phyloP scores from a whole-genome alignment of 352 stramenopile genomes.

The Plasmopara muralis region DNA sequence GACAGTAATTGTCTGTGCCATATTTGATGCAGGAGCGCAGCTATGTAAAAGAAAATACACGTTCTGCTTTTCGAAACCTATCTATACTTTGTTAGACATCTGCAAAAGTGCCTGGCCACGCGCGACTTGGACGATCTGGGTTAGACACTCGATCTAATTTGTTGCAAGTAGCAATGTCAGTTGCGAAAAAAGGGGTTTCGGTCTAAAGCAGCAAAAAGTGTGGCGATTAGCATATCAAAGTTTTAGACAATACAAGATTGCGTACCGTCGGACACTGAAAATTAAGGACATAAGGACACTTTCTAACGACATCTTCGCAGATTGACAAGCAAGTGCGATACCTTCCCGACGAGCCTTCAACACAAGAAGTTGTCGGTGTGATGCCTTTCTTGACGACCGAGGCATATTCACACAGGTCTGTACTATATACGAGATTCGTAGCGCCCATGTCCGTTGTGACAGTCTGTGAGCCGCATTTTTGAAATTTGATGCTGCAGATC shows the following conservation, averaged over 20 bases:
- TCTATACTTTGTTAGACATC: constrained; percentile 24
- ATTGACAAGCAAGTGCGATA: constrained; percentile 70
- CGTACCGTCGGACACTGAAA: constrained; percentile 70
- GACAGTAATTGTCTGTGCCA: too few relatives aligned
- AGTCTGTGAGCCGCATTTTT: constrained; percentile 44
- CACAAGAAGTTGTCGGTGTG: constrained; percentile 19
- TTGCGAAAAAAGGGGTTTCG: constrained; percentile 68
- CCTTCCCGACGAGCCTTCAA: constrained; percentile 38
- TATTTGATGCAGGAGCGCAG: too few relatives aligned
- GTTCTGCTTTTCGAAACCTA: neutral
- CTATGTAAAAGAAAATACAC: neutral
- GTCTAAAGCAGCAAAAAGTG: constrained; percentile 27
- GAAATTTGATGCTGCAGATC: constrained; percentile 82
- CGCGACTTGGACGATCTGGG: constrained; percentile 50
- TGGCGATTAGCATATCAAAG: neutral
- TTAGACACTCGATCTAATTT: constrained; percentile 65
- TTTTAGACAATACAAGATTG: neutral
- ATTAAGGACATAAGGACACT: constrained; percentile 81
- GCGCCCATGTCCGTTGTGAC: constrained; percentile 11
- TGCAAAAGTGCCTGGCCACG: constrained; percentile 74
- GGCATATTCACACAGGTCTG: constrained; percentile 27
- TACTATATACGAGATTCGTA: constrained; percentile 12
- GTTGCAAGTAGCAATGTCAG: constrained; percentile 63
- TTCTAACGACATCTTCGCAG: constrained; percentile 80
- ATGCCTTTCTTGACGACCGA: constrained; percentile 8